Conservation (phyloP, 768 basidiomycete species). For the Naganishia onofrii region DNA sequence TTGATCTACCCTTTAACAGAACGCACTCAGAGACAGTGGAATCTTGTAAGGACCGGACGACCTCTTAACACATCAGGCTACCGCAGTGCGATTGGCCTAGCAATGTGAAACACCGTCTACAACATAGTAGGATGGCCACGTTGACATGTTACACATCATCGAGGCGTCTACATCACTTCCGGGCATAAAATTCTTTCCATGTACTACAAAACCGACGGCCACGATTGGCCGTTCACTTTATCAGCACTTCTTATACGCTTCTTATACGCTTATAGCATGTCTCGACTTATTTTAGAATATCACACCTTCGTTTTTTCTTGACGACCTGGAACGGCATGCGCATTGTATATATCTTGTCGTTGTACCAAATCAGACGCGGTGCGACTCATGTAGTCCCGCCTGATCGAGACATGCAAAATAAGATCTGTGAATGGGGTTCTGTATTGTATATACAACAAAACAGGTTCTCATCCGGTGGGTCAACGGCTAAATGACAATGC, state of each 20-base stretch:
- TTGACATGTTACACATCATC: neutral
- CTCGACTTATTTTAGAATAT: neutral
- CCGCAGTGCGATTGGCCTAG: neutral
- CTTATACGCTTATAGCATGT: neutral
- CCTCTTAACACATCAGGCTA: neutral
- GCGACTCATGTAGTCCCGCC: neutral
- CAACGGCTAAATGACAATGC: no score
- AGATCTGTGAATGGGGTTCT: neutral
- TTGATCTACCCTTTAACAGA: constrained; percentile 45
- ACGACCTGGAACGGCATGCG: neutral
- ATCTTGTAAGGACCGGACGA: constrained; percentile 59
- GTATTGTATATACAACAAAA: neutral
- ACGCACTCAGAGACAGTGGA: constrained; percentile 78
- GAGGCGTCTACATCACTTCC: no score
- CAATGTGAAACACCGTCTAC: neutral
- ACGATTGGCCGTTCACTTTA: neutral
- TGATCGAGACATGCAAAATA: neutral
- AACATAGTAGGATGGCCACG: neutral
- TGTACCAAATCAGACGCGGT: neutral
- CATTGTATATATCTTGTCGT: neutral
- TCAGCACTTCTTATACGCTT: neutral
- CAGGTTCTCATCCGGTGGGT: no score
- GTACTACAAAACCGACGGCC: no score
- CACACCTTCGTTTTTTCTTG: neutral
- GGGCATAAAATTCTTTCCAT: no score